Conservation (phyloP, 441 rosid genomes). For the Macaranga tanarius region DNA sequence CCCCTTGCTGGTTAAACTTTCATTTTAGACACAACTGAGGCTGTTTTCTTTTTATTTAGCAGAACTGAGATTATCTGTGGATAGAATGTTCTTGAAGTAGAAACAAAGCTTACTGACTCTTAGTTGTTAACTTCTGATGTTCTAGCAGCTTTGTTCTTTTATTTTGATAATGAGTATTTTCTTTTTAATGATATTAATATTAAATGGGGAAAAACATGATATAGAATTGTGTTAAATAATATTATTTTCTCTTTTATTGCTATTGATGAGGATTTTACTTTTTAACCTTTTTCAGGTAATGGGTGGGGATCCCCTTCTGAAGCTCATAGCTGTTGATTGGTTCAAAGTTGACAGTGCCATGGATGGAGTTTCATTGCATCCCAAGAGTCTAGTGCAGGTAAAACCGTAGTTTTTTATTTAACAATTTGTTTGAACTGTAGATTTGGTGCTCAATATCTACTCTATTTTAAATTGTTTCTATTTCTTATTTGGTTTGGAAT, state of each 20-base stretch:
- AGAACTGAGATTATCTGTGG: not conserved
- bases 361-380: constrained; percentile 76
- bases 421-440: not conserved
- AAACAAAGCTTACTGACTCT: not conserved
- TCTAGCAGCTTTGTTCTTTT: not conserved
- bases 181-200: too few species aligned
- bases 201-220: too few species aligned
- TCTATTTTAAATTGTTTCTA: not conserved
- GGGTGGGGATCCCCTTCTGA: constrained; percentile 95
- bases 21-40: not conserved
- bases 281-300: constrained; percentile 48
- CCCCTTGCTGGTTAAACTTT: not conserved
- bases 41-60: not conserved
- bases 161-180: too few species aligned
- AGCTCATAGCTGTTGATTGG: constrained; percentile 95
- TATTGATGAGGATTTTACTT: not conserved
- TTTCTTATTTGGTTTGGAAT: not conserved
- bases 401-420: not conserved
- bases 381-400: constrained; percentile 92
- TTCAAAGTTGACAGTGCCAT: constrained; percentile 68
- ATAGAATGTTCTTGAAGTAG: not conserved
- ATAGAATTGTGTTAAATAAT: too few species aligned
- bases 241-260: not conserved
- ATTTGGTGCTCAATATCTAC: not conserved
- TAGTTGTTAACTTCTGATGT: not conserved